Conservation (phyloP, 1,284 basidiomycete genomes). For the Rhodotorula sp. region DNA sequence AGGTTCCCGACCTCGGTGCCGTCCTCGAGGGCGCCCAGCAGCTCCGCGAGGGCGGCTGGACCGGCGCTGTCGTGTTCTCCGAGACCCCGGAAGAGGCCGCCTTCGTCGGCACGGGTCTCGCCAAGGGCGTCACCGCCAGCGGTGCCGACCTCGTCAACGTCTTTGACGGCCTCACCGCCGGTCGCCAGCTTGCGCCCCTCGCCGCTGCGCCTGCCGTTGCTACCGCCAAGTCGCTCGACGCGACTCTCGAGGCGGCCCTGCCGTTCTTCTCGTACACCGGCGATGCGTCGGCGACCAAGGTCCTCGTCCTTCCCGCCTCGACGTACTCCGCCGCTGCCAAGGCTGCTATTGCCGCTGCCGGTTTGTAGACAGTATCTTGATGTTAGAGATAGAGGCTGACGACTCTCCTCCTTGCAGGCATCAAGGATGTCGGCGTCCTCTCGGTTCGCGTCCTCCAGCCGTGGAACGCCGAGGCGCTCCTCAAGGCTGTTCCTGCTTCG, state of each 20-base stretch:
- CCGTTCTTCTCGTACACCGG: constrained; percentile 41
- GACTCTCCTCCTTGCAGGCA: not conserved
- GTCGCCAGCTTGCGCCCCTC: constrained; percentile 59
- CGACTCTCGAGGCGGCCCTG: constrained; percentile 22
- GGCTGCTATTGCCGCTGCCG: constrained; percentile 37
- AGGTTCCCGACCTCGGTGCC: constrained; percentile 59
- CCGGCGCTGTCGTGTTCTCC: constrained; percentile 75
- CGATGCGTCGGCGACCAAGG: constrained; percentile 46
- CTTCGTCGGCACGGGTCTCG: constrained; percentile 66
- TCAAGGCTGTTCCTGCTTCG: constrained; percentile 61
- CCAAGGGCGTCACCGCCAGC: constrained; percentile 57
- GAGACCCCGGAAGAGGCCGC: constrained; percentile 73
- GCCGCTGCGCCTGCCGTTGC: constrained; percentile 4
- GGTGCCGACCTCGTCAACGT: constrained; percentile 70
- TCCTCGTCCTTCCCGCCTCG: constrained; percentile 43
- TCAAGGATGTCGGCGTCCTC: constrained; percentile 56
- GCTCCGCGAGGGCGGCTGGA: constrained; percentile 44
- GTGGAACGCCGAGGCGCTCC: constrained; percentile 67
- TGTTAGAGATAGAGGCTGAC: no score
- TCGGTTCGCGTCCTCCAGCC: constrained; percentile 72
- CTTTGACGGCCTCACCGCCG: constrained; percentile 71
- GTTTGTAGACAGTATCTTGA: not conserved
- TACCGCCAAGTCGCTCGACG: constrained; percentile 15
- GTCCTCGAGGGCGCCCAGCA: constrained; percentile 53
- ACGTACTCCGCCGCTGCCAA: constrained; percentile 40